phyloP scores from a whole-genome alignment of 75 land plant species.

The Pinus albicaulis region DNA sequence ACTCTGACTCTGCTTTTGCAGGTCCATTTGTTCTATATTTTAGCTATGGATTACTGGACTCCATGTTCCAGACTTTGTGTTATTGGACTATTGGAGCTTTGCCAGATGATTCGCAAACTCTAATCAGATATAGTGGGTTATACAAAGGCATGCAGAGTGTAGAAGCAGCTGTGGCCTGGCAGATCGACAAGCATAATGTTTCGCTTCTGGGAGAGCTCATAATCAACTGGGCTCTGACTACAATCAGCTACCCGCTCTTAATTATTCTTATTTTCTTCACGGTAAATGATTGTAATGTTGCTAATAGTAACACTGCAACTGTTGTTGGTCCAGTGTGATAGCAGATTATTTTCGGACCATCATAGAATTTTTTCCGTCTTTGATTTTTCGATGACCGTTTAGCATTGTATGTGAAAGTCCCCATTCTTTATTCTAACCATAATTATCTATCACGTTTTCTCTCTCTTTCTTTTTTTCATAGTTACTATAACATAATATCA shows the following conservation, averaged over 20 bases:
- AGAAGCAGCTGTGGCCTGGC: slow-evolving; percentile 91
- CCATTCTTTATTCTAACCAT: no score
- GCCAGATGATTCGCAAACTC: slow-evolving; percentile 67
- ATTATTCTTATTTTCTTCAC: slow-evolving; percentile 23
- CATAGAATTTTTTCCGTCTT: no score
- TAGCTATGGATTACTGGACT: slow-evolving; percentile 76
- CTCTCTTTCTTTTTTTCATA: no score
- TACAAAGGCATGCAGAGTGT: slow-evolving; percentile 93
- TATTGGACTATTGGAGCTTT: slow-evolving; percentile 91
- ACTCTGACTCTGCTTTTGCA: slow-evolving; percentile 44
- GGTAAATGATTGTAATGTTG: not conserved
- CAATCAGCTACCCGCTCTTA: slow-evolving; percentile 51
- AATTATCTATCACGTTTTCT: no score
- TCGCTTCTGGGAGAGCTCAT: slow-evolving; percentile 50
- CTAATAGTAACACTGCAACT: no score
- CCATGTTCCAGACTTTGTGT: slow-evolving; percentile 87
- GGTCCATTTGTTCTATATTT: slow-evolving; percentile 85
- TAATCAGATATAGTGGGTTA: slow-evolving; percentile 84
- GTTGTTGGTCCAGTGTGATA: no score
- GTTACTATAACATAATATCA: no score
- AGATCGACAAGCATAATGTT: slow-evolving; percentile 48
- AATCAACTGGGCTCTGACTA: slow-evolving; percentile 70
- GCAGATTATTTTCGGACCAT: no score
- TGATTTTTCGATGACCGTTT: no score
- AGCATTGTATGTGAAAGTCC: no score